A percentile compares a stretch with the other conserved stretches of the same genome.
phyloP scores from a whole-genome alignment of 2,329 filamentous ascomycete species.

The Catunica adiposa region DNA sequence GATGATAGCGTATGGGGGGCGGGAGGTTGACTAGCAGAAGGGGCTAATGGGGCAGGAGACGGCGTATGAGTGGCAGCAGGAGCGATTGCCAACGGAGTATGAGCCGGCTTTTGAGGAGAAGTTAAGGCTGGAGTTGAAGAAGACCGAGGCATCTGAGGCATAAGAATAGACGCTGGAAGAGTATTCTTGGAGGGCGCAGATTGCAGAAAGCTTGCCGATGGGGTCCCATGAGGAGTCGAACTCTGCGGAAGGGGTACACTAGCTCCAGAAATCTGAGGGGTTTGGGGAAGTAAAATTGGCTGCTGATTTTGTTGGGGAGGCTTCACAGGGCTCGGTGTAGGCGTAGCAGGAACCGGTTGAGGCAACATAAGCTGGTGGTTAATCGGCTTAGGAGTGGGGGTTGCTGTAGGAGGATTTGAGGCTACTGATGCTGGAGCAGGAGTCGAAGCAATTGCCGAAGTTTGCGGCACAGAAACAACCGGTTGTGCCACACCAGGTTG shows the following conservation, averaged over 20 bases:
- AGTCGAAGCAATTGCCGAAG: neutral
- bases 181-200: neutral
- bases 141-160: conserved; percentile 4
- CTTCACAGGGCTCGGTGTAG: neutral
- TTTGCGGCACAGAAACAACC: neutral
- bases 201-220: neutral
- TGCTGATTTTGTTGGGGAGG: no score
- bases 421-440: neutral
- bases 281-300: neutral
- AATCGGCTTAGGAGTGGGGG: neutral
- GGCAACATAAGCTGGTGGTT: conserved; percentile 7
- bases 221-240: neutral
- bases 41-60: neutral
- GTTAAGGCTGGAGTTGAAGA: neutral
- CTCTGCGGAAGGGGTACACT: neutral
- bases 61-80: neutral
- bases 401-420: neutral
- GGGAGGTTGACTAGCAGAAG: neutral
- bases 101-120: neutral
- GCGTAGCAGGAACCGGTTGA: conserved; percentile 3
- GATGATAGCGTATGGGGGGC: neutral
- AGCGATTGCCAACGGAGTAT: conserved; percentile 1
- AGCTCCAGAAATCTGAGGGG: neutral
- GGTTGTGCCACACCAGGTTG: neutral
- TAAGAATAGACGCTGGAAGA: neutral